Conservation (phyloP, 805 yeast genomes). For the Candida hungchunana region DNA sequence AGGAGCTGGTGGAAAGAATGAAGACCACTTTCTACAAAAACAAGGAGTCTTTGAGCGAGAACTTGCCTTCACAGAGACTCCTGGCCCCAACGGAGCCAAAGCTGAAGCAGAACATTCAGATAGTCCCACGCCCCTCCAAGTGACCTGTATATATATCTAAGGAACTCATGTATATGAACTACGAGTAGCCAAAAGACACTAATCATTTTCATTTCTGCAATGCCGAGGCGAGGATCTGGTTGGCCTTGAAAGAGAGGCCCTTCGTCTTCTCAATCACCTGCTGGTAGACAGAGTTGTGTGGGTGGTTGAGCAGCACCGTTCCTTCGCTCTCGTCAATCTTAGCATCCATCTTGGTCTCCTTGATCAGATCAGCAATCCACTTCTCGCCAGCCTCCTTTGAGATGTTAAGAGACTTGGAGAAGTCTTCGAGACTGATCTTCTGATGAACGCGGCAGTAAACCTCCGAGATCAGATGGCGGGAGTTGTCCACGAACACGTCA, state of each 20-base stretch:
- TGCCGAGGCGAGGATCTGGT: slow-evolving; percentile 49
- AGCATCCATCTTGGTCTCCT: slow-evolving; percentile 48
- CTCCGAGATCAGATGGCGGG: slow-evolving; percentile 48
- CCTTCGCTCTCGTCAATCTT: slow-evolving; percentile 50
- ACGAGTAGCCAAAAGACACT: no score
- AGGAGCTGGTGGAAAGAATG: slow-evolving; percentile 57
- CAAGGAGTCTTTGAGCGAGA: slow-evolving; percentile 13
- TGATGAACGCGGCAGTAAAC: slow-evolving; percentile 52
- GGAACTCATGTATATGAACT: neutral
- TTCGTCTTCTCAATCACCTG: slow-evolving; percentile 67
- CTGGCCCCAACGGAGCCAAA: slow-evolving; percentile 22
- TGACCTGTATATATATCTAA: neutral
- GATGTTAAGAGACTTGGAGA: slow-evolving; percentile 42
- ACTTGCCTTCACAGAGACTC: slow-evolving; percentile 17
- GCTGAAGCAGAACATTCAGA: slow-evolving; percentile 16
- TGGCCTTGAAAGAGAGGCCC: slow-evolving; percentile 55
- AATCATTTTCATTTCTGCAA: slow-evolving; percentile 27
- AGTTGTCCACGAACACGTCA: slow-evolving; percentile 39
- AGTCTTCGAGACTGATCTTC: slow-evolving; percentile 40
- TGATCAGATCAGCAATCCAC: slow-evolving; percentile 47
- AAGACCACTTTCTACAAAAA: slow-evolving; percentile 39
- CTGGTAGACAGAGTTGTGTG: slow-evolving; percentile 55
- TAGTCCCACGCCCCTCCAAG: slow-evolving; percentile 20
- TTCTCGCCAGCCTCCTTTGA: slow-evolving; percentile 44
- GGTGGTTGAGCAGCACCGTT: slow-evolving; percentile 50